Base-by-base conservation (phyloP, 768 basidiomycete species). In the Suillus fuscotomentosus region DNA sequence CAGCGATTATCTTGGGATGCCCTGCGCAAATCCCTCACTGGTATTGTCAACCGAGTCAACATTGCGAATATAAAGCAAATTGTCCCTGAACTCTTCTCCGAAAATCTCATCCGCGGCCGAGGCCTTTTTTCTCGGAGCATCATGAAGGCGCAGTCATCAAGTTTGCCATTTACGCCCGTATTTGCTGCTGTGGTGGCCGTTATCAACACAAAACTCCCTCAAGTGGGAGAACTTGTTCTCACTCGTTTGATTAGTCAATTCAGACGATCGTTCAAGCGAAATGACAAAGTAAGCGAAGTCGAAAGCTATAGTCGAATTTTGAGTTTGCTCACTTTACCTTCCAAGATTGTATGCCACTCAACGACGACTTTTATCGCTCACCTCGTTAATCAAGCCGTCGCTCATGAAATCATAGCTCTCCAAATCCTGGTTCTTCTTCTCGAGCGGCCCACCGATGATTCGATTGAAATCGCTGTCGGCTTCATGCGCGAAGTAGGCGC, bases 1-100 rank as follows among this genome's bases (percentile, higher is more conserved):
- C 97, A 99, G 77, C 86, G 97, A 11, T 79, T 99, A 65, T 92
- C 94, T 11, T 99, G 97, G 97, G 97, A 99, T 72, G 97, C 97
- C 2, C 80, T 99, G 65, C 89, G 96, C 73, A 99, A 99, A 79
- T 93, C 91, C 60, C 92, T 99, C 72, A 99, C 97, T 36, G 97
- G 97, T 94, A 91, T 99, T 70, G 97, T 99, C 83, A 99, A 99
- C 83, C 91, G 97, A 83, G 94, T 99, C 80, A 98, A 99, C 76
- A 84, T 95, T 22, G 84, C 89, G 69, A 99, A 99, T 76, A 99
- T 99, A 86, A 97, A 98, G 78, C 86, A 90, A 70, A 86, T 97
- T 68, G 86, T 95, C 0, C 94, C 94, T 0, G 94, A 97, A 75
- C 78, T 99, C 31, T 98, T 99, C 71, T 77, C 87, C 2, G 97